Evolutionary conservation across 768 basidiomycete species (phyloP), one percentile per base, ranked within the genome.

Genomic region (Phylloporus arenicola): DNA sequence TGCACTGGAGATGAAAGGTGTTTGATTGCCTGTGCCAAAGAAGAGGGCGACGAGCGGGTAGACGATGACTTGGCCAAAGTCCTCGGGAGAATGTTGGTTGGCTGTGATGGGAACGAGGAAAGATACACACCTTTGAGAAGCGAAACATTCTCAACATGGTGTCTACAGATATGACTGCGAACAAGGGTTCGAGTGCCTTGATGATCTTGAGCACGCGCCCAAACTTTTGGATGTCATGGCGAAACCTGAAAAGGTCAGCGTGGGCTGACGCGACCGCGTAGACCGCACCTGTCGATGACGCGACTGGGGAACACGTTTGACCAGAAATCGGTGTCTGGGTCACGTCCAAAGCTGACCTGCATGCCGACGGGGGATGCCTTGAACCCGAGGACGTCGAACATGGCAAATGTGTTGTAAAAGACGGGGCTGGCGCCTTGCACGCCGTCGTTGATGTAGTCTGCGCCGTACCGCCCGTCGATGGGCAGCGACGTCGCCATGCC

Each of bases 31-130:
- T 17, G 42, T 43, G 27, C 39, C 48, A 16, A 50, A 50, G 42
- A 56, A 41, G 16, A 40, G 45, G 27, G 48, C 45, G 24, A 54
- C 38, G 14, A 45, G 43, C 1, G 55, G 22, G 19, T 20, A 33
- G 13, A 44, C 13, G 14, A 22, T 31, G 31, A 33, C 20, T 19
- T 44, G 30, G 7, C 43, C 30, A 44, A 31, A 20, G 10, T 44
- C 30, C 29, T 33, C 2, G 43, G n/a, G 30, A 16, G 6, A 44
- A 17, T 3, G 27, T 17, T 3, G 29, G 4, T 29, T 29, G 9
- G 2, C 27, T 29, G 4, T 24, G 6, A 4, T 11, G 39, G 20
- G 1, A n/a, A 17, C 6, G 11, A 24, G 4, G 22, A 24, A 24
- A 24, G 22, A 16, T 13, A 40, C 22, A 24, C 16, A 40, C 39